Evolutionary conservation across 768 basidiomycete species (phyloP).

Genomic region (Megacollybia marginata): DNA sequence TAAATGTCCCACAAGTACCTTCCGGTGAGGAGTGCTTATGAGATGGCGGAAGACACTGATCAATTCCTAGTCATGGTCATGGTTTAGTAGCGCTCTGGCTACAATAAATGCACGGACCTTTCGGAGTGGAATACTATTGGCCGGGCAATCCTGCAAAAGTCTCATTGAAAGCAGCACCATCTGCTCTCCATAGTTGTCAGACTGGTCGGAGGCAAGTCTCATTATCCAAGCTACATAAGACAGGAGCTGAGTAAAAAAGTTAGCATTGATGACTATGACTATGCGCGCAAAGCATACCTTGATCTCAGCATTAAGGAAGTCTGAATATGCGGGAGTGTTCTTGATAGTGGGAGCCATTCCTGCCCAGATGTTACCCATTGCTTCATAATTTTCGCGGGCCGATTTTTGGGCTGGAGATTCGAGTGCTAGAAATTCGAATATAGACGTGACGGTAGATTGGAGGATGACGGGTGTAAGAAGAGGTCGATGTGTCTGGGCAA

Average conservation of each 20-base stretch:
- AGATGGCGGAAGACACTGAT: conserved; percentile 91
- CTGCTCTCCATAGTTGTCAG: conserved; percentile 71
- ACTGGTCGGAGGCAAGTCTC: conserved; percentile 49
- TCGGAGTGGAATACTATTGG: conserved; percentile 73
- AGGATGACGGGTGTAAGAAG: conserved; percentile 61
- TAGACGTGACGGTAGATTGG: conserved; percentile 57
- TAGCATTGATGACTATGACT: not conserved
- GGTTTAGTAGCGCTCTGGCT: no score
- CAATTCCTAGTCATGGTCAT: conserved; percentile 69
- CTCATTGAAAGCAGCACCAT: conserved; percentile 76
- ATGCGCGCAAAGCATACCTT: conserved; percentile 46
- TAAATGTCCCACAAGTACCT: conserved; percentile 72
- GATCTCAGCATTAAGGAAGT: conserved; percentile 84
- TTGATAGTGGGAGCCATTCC: conserved; percentile 73
- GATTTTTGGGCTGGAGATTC: conserved; percentile 78
- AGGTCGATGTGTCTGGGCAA: conserved; percentile 74
- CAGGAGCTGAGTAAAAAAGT: conserved; percentile 51
- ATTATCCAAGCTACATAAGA: conserved; percentile 90
- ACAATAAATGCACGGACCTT: conserved; percentile 43
- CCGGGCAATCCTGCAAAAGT: conserved; percentile 90
- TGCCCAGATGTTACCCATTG: conserved; percentile 76
- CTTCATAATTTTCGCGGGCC: conserved; percentile 71
- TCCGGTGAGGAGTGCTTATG: conserved; percentile 68
- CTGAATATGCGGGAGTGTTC: conserved; percentile 68
- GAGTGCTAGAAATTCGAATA: conserved; percentile 69